These are phyloP conservation scores for Ceratocystis destructans DNA, from an alignment of 2,329 filamentous ascomycete genomes.

Conservation along the genomic window DNA sequence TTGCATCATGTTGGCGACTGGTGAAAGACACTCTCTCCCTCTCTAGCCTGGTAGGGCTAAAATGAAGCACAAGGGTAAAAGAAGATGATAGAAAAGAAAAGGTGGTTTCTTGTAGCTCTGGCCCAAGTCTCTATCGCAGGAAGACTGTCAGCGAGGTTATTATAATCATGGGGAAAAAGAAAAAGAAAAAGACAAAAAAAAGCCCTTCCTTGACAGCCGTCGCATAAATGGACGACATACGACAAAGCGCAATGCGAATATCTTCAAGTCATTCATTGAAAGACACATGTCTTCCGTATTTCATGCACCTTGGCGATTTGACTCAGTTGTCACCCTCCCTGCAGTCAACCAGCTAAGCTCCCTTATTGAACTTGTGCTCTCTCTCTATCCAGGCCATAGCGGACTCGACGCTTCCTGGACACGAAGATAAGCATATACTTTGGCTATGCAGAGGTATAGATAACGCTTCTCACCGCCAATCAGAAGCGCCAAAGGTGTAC, in stretches of 20 bases:
- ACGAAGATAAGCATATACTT: background rate
- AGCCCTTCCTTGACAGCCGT: too few species aligned
- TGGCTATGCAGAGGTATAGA: background rate
- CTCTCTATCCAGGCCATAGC: background rate
- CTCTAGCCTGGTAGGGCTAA: too few species aligned
- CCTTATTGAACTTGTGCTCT: background rate
- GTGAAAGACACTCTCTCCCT: background rate
- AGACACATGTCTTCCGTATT: background rate
- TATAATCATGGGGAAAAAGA: background rate
- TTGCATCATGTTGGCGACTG: slow-evolving; percentile 1
- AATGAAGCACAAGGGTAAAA: background rate
- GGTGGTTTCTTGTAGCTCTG: background rate
- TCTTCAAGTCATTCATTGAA: background rate
- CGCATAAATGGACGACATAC: too few species aligned
- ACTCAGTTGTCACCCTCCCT: background rate
- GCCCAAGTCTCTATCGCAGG: background rate
- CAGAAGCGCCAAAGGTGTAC: background rate
- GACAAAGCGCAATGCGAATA: background rate
- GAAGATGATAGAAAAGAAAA: background rate
- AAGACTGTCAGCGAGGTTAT: background rate
- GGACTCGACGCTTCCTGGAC: background rate
- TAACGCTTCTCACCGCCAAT: slow-evolving; percentile 1
- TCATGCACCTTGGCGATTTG: background rate
- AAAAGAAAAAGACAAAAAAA: too few species aligned
- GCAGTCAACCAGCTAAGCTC: background rate